Evolutionary conservation across 768 basidiomycete species (phyloP), one percentile per base, ranked within the genome.

Genomic region (Hygrophoropsis aurantiaca): DNA sequence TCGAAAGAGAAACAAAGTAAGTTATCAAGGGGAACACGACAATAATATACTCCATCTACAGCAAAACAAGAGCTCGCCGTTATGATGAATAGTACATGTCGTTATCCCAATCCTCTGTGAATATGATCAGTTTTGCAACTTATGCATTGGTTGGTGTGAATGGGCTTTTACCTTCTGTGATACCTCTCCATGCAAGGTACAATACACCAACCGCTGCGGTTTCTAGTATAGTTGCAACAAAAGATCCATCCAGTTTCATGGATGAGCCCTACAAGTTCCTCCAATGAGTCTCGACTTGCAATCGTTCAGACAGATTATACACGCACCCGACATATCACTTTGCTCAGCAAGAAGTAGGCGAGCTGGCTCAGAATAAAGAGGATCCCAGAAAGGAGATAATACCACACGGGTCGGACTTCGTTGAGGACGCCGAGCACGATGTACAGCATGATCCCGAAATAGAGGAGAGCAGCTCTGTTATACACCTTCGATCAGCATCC

Each of bases 161-260:
- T 38, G n/a, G 3, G 19, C 20, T 70, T 79, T 41, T 48, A 84
- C 90, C 89, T 81, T 94, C 92, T 15, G 92, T 94, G 47, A 94
- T 90, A 62, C 84, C 84, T 65, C 74, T 74, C 94, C 94, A 95
- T n/a, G 81, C 91, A 13, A 84, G 60, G 62, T 80, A 93, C 16
- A 95, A 52, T 3, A 80, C 68, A 10, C 71, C 77, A 1, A 95
- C 81, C 0, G 87, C 69, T 1, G 78, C 82, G 0, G 90, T 90
- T 60, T 95, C 90, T 38, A 95, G 71, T 4, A 94, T 43, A 0
- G 94, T 94, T 1, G 90, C 86, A 20, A 97, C 63, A 64, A 97
- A 95, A 3, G 86, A 83, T 4, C 90, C 90, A 66, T 97, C 95
- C 16, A 97, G 70, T 63, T 83, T 87, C 24, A 67, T 64, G 47